phyloP scores from a whole-genome alignment of 352 stramenopile species.

The Globisporangium recalcitrans region DNA sequence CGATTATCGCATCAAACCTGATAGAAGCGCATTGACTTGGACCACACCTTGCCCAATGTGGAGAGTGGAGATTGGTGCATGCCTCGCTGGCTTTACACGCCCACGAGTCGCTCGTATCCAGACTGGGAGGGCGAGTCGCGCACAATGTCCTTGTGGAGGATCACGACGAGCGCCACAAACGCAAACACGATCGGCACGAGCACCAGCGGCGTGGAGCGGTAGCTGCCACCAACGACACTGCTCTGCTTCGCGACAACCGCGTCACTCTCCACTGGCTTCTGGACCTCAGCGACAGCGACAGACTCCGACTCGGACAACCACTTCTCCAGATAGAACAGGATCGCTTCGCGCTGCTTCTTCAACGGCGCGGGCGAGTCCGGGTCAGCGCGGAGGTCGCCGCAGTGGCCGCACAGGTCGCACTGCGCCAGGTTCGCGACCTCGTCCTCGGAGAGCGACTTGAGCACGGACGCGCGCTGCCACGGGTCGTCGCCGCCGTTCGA shows the following conservation, averaged over 20 bases:
- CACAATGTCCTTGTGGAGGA: constrained; percentile 53
- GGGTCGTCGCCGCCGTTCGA: constrained; percentile 81
- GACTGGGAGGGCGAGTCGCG: constrained; percentile 35
- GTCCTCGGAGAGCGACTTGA: constrained; percentile 49
- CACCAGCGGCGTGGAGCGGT: constrained; percentile 57
- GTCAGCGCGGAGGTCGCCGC: constrained; percentile 53
- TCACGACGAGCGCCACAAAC: constrained; percentile 40
- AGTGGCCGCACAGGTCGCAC: constrained; percentile 83
- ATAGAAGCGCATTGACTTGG: not conserved
- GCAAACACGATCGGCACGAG: constrained; percentile 60
- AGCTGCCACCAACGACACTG: constrained; percentile 8
- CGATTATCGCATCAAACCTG: not conserved
- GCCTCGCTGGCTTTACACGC: constrained; percentile 7
- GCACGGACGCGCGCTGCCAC: constrained; percentile 77
- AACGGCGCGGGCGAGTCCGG: constrained; percentile 45
- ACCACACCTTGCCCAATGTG: not conserved
- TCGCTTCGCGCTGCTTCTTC: constrained; percentile 63
- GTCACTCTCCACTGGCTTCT: constrained; percentile 20
- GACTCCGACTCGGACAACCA: constrained; percentile 34
- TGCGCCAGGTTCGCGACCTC: constrained; percentile 62
- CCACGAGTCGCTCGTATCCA: constrained; percentile 36
- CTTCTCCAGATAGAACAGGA: constrained; percentile 56
- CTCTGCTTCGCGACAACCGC: not conserved
- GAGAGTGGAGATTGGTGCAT: not conserved
- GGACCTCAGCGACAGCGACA: constrained; percentile 8